Conservation (phyloP, 139 green algal genomes). For the Chlorokybus atmophyticus region DNA sequence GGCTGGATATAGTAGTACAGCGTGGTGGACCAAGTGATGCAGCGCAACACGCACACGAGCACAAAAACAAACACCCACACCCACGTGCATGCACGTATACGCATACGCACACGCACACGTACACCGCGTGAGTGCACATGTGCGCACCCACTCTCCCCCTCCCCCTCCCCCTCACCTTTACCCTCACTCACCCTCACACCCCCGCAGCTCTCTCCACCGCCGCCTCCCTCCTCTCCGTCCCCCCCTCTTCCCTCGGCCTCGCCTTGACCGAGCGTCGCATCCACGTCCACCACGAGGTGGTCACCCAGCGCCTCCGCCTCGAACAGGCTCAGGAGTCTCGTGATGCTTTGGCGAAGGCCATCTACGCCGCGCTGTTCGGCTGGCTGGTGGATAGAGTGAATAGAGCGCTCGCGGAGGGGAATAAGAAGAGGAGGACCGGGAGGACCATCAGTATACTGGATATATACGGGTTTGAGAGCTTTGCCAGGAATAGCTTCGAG, state of each 20-base stretch:
- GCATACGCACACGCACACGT: too few relatives aligned
- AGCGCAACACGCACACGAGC: too few relatives aligned
- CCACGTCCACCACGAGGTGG: constrained; percentile 45
- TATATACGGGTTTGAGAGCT: constrained; percentile 36
- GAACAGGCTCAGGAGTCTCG: constrained; percentile 46
- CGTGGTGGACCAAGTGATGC: too few relatives aligned
- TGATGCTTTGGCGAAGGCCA: constrained; percentile 25
- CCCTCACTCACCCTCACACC: too few relatives aligned
- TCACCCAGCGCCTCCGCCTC: constrained; percentile 49
- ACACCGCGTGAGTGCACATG: too few relatives aligned
- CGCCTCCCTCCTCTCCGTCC: constrained; percentile 12
- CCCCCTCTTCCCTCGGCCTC: constrained; percentile 3
- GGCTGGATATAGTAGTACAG: too few relatives aligned
- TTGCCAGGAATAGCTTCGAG: constrained; percentile 29
- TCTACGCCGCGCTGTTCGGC: constrained; percentile 58
- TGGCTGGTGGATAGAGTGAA: constrained; percentile 33
- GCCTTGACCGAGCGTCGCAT: constrained; percentile 37
- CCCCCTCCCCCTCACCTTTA: too few relatives aligned
- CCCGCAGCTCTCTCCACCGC: not conserved
- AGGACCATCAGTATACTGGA: constrained; percentile 23
- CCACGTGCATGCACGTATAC: too few relatives aligned
- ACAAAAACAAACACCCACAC: too few relatives aligned
- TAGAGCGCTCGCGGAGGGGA: constrained; percentile 1
- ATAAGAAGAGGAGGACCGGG: constrained; percentile 1
- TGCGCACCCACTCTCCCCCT: too few relatives aligned